Conservation (phyloP, 2,329 filamentous ascomycete species). For the Ophiocordyceps camponoti-floridani region DNA sequence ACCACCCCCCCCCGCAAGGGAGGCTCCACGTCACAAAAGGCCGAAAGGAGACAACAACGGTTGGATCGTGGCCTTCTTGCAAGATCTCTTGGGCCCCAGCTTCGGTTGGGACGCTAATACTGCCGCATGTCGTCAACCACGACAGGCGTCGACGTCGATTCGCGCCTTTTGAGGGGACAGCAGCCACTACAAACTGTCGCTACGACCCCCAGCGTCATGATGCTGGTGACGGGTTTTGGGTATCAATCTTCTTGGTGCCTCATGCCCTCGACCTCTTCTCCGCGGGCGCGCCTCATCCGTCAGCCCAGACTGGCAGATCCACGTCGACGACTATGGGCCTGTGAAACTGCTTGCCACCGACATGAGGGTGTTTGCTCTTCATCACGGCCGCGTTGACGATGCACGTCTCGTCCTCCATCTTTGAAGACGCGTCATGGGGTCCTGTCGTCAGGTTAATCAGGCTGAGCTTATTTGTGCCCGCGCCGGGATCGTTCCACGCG, state of each 20-base stretch:
- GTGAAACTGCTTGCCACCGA: constrained; percentile 45
- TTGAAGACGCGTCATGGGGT: constrained; percentile 4
- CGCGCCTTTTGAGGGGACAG: background rate
- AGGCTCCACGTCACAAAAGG: too few relatives aligned
- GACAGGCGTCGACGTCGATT: too few relatives aligned
- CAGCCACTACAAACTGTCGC: background rate
- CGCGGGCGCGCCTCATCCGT: background rate
- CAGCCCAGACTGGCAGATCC: constrained; percentile 39
- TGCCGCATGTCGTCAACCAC: too few relatives aligned
- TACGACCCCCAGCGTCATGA: background rate
- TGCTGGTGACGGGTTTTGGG: background rate
- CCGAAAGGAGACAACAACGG: too few relatives aligned
- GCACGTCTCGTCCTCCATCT: constrained; percentile 46
- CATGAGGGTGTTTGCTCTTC: constrained; percentile 47
- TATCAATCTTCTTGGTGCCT: background rate
- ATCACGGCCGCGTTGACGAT: constrained; percentile 66
- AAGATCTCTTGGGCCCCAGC: too few relatives aligned
- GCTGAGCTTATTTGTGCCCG: constrained; percentile 37
- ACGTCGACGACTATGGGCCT: constrained; percentile 76
- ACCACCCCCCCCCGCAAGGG: too few relatives aligned
- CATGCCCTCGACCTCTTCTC: background rate
- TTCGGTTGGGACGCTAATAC: too few relatives aligned
- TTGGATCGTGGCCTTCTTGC: too few relatives aligned
- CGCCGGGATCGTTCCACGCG: constrained; percentile 41
- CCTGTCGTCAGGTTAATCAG: constrained; percentile 38